Percentiles rank a stretch among this genome's conserved stretches.
These are phyloP conservation scores for Ophiosphaerella korrae DNA, from an alignment of 2,329 filamentous ascomycete species.

Conservation along the genomic window DNA sequence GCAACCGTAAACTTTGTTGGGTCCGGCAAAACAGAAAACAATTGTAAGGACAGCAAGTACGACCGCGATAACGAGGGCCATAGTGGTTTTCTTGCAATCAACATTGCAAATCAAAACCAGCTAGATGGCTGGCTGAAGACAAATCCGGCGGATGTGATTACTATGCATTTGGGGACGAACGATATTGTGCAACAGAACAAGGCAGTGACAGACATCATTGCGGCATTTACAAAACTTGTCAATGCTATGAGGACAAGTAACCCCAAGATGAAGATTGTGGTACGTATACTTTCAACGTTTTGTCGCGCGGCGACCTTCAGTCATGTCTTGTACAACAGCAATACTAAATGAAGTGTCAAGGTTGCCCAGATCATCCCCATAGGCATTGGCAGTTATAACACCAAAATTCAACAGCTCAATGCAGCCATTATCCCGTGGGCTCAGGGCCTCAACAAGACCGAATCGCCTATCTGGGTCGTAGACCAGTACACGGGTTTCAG, in stretches of 20 bases:
- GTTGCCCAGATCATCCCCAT: constrained; percentile 52
- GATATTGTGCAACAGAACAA: constrained; percentile 49
- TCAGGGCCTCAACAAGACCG: constrained; percentile 45
- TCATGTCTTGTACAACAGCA: neutral
- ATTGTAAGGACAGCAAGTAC: constrained; percentile 47
- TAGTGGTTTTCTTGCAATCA: constrained; percentile 51
- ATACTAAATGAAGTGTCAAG: constrained; percentile 17
- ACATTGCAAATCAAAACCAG: constrained; percentile 52
- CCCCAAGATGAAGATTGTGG: constrained; percentile 51
- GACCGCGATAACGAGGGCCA: constrained; percentile 54
- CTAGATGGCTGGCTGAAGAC: constrained; percentile 51
- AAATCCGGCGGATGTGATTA: constrained; percentile 53
- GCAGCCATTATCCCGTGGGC: constrained; percentile 49
- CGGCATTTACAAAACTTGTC: constrained; percentile 50
- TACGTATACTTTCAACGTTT: constrained; percentile 24
- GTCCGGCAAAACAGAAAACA: constrained; percentile 35
- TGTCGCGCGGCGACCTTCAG: neutral
- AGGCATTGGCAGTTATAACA: constrained; percentile 39
- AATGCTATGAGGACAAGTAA: constrained; percentile 48
- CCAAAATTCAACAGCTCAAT: constrained; percentile 48
- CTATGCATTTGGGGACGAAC: constrained; percentile 55
- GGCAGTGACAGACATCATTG: constrained; percentile 44
- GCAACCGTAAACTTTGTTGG: constrained; percentile 48
- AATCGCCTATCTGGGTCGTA: constrained; percentile 51
- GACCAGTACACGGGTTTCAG: constrained; percentile 51